A percentile compares a stretch with the other conserved stretches of the same genome.
Evolutionary conservation across 2,329 filamentous ascomycete genomes (phyloP).

Genomic region (Pestalotiopsis sp.): DNA sequence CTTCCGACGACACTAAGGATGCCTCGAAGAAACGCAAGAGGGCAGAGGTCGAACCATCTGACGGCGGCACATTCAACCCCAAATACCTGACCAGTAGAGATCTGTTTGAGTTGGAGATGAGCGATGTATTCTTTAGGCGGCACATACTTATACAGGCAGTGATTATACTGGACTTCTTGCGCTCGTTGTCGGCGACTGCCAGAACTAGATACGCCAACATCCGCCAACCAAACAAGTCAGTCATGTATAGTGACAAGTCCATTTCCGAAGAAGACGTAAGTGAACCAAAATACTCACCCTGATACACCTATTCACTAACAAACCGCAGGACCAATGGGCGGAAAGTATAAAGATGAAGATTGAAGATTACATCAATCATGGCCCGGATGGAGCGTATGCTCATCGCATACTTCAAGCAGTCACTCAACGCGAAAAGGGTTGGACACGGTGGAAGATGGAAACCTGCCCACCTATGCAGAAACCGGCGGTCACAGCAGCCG

Average conservation of each 20-base stretch:
- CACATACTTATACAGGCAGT: conserved; percentile 94
- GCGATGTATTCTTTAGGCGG: conserved; percentile 89
- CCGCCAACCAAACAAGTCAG: conserved; percentile 76
- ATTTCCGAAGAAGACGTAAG: conserved; percentile 83
- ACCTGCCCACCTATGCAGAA: conserved; percentile 86
- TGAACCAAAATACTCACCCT: conserved; percentile 19
- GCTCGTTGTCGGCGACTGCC: conserved; percentile 82
- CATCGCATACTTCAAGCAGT: conserved; percentile 97
- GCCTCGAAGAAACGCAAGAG: conserved; percentile 71
- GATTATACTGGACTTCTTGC: conserved; percentile 91
- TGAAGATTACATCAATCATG: conserved; percentile 79
- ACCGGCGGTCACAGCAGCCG: conserved; percentile 67
- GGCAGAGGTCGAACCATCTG: conserved; percentile 58
- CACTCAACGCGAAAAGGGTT: conserved; percentile 93
- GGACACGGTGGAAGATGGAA: conserved; percentile 98
- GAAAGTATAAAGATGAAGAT: conserved; percentile 76
- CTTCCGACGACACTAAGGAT: conserved; percentile 64
- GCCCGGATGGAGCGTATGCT: conserved; percentile 87
- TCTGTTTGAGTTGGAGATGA: conserved; percentile 94
- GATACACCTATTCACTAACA: conserved; percentile 17
- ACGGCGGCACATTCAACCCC: conserved; percentile 82
- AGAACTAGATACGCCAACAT: conserved; percentile 77
- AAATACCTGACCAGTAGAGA: conserved; percentile 98
- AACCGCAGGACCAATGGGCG: conserved; percentile 77
- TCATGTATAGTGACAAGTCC: conserved; percentile 77